A percentile compares a stretch with the other conserved stretches of the same genome.
These are phyloP conservation scores for Hippophae gyantsensis DNA, from an alignment of 306 rosid genomes.

Conservation along the genomic window DNA sequence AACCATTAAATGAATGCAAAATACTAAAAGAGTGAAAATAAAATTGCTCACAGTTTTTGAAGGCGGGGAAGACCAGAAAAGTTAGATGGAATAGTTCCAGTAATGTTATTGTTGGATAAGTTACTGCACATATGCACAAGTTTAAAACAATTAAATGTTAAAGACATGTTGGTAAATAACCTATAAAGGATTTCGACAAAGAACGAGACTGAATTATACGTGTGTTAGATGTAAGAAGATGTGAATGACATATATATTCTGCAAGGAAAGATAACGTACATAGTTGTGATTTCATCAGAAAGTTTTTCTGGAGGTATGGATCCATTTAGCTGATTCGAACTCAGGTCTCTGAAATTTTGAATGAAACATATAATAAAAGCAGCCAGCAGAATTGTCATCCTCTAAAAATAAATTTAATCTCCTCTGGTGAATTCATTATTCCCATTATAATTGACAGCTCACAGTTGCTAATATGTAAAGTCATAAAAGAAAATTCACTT, in stretches of 20 bases:
- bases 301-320: conserved; percentile 12
- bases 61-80: conserved; percentile 12
- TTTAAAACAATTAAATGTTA: background rate
- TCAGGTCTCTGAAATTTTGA: conserved; percentile 7
- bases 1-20: background rate
- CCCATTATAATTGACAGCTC: too few relatives aligned
- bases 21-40: background rate
- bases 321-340: conserved; percentile 15
- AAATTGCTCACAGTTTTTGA: conserved; percentile 9
- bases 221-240: background rate
- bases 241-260: background rate
- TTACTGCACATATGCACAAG: conserved; percentile 1
- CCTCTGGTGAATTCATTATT: background rate
- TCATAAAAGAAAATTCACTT: background rate
- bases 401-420: background rate
- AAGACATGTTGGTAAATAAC: too few relatives aligned
- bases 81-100: conserved; percentile 9
- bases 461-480: background rate
- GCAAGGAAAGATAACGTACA: background rate
- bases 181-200: background rate
- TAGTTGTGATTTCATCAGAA: conserved; percentile 8
- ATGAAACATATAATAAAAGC: background rate
- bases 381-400: background rate
- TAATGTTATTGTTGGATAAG: conserved; percentile 7
- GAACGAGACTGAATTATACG: background rate